phyloP scores from a whole-genome alignment of 163 green algal species.

The Trebouxia gelatinosa region DNA sequence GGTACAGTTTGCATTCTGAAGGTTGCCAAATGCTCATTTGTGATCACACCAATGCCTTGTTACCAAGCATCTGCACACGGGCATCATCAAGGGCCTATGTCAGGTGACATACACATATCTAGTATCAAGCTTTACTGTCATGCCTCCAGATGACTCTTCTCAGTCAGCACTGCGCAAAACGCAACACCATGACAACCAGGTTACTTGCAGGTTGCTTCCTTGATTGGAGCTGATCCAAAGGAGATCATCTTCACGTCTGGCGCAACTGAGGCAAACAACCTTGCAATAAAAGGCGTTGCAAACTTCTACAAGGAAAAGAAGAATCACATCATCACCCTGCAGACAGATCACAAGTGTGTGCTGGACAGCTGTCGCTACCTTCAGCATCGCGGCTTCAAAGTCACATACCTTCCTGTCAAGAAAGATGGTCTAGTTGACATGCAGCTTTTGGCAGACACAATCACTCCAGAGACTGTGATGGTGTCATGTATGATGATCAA shows the following conservation, averaged over 20 bases:
- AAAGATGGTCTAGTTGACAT: slow-evolving; percentile 88
- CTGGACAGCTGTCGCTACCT: slow-evolving; percentile 95
- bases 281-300: slow-evolving; percentile 95
- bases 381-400: slow-evolving; percentile 89
- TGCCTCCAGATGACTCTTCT: too few relatives aligned
- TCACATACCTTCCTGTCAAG: slow-evolving; percentile 95
- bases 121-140: too few relatives aligned
- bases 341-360: slow-evolving; percentile 90
- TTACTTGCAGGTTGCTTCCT: slow-evolving; percentile 78
- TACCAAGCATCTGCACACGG: too few relatives aligned
- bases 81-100: too few relatives aligned
- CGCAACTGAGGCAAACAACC: slow-evolving; percentile 98
- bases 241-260: slow-evolving; percentile 99
- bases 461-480: slow-evolving; percentile 88
- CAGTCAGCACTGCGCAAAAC: too few relatives aligned
- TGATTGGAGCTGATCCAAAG: slow-evolving; percentile 92
- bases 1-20: slow-evolving; percentile 47
- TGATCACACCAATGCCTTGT: too few relatives aligned
- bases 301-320: slow-evolving; percentile 95
- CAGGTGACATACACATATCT: too few relatives aligned
- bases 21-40: too few relatives aligned
- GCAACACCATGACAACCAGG: too few relatives aligned
- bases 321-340: slow-evolving; percentile 94
- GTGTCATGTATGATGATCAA: slow-evolving; percentile 98
- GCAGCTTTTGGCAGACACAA: slow-evolving; percentile 72